Evolutionary conservation across 2,329 filamentous ascomycete species (phyloP), one percentile per base, ranked within the genome.

Genomic region (Cladobotryum protrusum): DNA sequence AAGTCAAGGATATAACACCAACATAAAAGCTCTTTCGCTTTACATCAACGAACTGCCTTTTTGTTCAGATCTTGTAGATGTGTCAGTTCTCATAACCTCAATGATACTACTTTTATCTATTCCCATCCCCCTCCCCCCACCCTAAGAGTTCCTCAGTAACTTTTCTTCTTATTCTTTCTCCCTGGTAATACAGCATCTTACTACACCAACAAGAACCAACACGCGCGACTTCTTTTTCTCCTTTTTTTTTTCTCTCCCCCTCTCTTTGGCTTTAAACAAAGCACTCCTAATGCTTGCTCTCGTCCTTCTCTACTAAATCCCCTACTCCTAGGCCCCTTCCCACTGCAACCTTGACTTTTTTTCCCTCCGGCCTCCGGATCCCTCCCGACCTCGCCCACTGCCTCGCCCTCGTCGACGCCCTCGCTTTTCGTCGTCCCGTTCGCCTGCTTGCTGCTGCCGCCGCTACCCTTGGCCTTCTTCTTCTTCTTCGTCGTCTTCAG

Each of bases 271-370:
- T 43, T 14, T 44, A 9, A 9, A 19, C 29, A n/a, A 34, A 40
- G 12, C 15, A 32, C 12, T 18, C n/a, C 53, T 49, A 62, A 35
- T 63, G 52, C 59, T 68, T 66, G 17, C 58, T 76, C 69, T 86
- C 84, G 55, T 81, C 80, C 72, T 81, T 82, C 73, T 90, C 86
- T 18, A 90, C 84, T 62, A 90, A 68, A 57, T 86, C 85, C 2
- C 84, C 87, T 0, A 96, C 90, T 2, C 91, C 91, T 45, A 95
- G 65, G 1, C 76, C 79, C 60, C 89, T 75, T 14, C 91, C 91
- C 45, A 96, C 86, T 71, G 89, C 91, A 53, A 95, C 87, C 72
- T 89, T 91, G 56, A 86, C 77, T 82, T 86, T 87, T n/a, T 66
- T 81, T 83, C 47, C 79, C 76, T 45, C 52, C 59, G 13, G 58